Base-by-base conservation (phyloP, 1,139 yeast species). In the Zhuliangozyma parablackwelliae region DNA sequence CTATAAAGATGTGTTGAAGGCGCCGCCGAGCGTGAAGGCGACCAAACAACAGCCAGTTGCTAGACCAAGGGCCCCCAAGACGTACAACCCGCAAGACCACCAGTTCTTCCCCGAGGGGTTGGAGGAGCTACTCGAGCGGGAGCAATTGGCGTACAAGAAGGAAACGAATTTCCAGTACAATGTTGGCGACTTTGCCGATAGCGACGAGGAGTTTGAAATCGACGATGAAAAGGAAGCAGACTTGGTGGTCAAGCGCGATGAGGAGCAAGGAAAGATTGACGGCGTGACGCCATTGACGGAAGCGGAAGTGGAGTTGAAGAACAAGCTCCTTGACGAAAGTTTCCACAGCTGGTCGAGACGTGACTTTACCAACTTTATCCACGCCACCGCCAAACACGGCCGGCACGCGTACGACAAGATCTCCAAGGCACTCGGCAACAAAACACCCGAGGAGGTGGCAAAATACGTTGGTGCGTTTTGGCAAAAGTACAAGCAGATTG, bases 361-460 rank as follows among this genome's bases (percentile, higher is more conserved):
- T 42, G 98, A 92, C 54, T 88, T 92, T 55, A 78, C 92, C 33
- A 82, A 84, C 44, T 90, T 87, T 49, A 72, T 92, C 31, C 95
- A 85, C 50, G 81, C 84, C 5, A 74, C 83, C 50, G 95, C 94
- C 2, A 84, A 80, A 47, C 79, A 72, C 57, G 98, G 98, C 0
- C 76, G 95, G 32, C 66, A 74, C 10, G 72, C 78, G 35, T 67
- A 69, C 43, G 66, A 63, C n/a, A 67, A 68, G 29, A 87, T 92
- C 34, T 77, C 94, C 0, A 59, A 67, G 29, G 79, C 81, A 20
- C 62, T 84, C 43, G 88, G 85, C 20, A 80, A 79, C 37, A 89
- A 90, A 55, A 68, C 82, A 0, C 62, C 61, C 2, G 82, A 75
- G 5, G 97, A 92, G 36, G 84, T 92, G 2, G 71, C 72, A 45